Conservation (phyloP, 352 stramenopile species). For the Globisporangium cederbergense region DNA sequence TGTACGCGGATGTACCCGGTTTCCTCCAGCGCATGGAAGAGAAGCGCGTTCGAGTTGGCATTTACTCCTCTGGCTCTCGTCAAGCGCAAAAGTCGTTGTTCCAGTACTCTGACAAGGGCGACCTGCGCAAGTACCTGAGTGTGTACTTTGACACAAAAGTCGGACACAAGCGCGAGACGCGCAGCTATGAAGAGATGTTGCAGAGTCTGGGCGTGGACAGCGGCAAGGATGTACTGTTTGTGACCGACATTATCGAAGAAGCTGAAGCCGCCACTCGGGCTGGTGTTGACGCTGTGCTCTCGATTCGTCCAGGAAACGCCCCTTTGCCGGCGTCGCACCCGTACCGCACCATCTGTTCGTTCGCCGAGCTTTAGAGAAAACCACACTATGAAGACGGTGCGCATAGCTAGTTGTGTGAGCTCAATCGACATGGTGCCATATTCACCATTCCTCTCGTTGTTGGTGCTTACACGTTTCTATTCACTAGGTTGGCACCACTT, state of each 20-base stretch:
- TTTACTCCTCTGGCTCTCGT: conserved; percentile 93
- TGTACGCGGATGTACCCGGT: conserved; percentile 90
- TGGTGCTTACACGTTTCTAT: not conserved
- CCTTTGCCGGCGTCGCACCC: conserved; percentile 52
- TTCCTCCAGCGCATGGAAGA: conserved; percentile 80
- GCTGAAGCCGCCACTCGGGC: conserved; percentile 70
- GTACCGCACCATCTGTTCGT: conserved; percentile 58
- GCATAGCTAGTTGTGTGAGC: conserved; percentile 3
- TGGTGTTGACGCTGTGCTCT: conserved; percentile 67
- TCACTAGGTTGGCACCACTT: conserved; percentile 17
- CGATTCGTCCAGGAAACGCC: conserved; percentile 84
- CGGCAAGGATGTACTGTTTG: conserved; percentile 80
- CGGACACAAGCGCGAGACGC: conserved; percentile 71
- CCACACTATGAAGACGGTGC: not conserved
- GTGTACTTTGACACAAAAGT: conserved; percentile 87
- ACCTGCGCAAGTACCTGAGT: conserved; percentile 66
- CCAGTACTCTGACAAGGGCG: conserved; percentile 77
- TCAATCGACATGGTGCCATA: conserved; percentile 5
- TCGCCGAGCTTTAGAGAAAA: conserved; percentile 40
- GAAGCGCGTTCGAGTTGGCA: conserved; percentile 79
- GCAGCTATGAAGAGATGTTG: conserved; percentile 81
- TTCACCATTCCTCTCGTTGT: not conserved
- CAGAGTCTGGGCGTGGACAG: conserved; percentile 77
- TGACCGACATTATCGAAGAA: conserved; percentile 88
- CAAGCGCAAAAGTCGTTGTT: conserved; percentile 87